Base-by-base conservation (phyloP, 176 grass and related monocot genomes). In the Avena sativa region DNA sequence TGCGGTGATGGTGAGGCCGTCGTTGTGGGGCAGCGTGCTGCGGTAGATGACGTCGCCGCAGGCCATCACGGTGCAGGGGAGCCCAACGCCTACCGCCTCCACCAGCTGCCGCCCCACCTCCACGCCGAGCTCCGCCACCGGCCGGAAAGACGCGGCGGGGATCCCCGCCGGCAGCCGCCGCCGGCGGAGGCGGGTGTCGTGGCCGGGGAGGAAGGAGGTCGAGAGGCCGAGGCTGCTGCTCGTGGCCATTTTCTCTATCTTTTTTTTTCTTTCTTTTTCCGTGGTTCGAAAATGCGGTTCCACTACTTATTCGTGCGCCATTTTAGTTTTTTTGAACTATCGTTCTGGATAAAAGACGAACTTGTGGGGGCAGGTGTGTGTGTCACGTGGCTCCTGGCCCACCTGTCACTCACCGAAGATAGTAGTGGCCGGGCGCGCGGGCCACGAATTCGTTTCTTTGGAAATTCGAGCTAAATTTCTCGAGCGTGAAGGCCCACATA, bases 31-130 rank as follows among this genome's bases (percentile, higher is more conserved):
- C 14, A 99, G 94, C 61, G 97, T 99, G 85, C 97, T 99, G 62
- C 94, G 92, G 90, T 99, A 99, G 85, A 99, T 99, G 84, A 96
- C 90, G 88, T 99, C 97, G 44, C 97, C 97, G 86, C 94, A 99
- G 48, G 91, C 72, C 97, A 99, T 99, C 17, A 99, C 97, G 81
- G 97, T 99, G 89, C 97, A 99, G 48, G 97, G 97, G 2, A 99
- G 94, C 67, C 97, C 97, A 52, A 99, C 94, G 26, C 97, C 97
- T 14, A 99, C 97, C 23, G 92, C 97, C 86, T 94, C 85, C 81
- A 96, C 92, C 79, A 96, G 89, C 40, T 96, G 87, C 76, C 83
- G 84, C 76, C 92, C 86, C 51, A 92, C 26, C 76, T 75, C 91
- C 67, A 75, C 86, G 43, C 85, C 75, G 44, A 90, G 79, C 63